Conservation (phyloP, 2,329 filamentous ascomycete species). For the Penicillium sp. region DNA sequence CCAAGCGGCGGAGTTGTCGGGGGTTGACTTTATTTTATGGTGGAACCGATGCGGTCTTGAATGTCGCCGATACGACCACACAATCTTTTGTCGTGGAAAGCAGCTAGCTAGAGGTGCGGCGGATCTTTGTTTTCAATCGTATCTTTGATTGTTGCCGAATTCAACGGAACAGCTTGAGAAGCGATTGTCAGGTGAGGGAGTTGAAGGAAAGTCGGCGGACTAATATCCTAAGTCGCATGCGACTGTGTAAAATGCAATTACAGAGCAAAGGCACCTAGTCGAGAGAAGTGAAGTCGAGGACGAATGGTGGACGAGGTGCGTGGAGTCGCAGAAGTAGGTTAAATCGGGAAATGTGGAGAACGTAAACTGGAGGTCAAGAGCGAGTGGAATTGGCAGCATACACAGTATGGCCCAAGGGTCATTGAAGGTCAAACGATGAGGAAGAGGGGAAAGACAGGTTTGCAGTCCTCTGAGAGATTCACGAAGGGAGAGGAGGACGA, state of each 20-base stretch:
- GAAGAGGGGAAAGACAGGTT: slow-evolving; percentile 5
- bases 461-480: not conserved
- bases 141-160: not conserved
- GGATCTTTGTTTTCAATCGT: not conserved
- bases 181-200: not conserved
- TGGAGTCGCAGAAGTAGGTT: slow-evolving; percentile 13
- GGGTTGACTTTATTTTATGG: not conserved
- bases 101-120: not conserved
- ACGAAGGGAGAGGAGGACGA: not conserved
- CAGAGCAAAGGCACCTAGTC: slow-evolving; percentile 5
- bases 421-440: slow-evolving; percentile 15
- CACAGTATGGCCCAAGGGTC: slow-evolving; percentile 26
- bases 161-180: not conserved
- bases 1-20: slow-evolving; percentile 14
- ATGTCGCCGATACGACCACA: not conserved
- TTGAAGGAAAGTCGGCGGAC: slow-evolving; percentile 18
- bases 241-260: slow-evolving; percentile 1
- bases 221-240: not conserved
- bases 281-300: slow-evolving; percentile 9
- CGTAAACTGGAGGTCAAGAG: slow-evolving; percentile 18
- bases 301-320: slow-evolving; percentile 11
- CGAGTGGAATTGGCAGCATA: slow-evolving; percentile 35
- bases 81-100: slow-evolving; percentile 5
- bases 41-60: slow-evolving; percentile 3
- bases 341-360: slow-evolving; percentile 14